Base-by-base conservation (phyloP, 2,329 filamentous ascomycete species). In the Sclerotinia borealis region DNA sequence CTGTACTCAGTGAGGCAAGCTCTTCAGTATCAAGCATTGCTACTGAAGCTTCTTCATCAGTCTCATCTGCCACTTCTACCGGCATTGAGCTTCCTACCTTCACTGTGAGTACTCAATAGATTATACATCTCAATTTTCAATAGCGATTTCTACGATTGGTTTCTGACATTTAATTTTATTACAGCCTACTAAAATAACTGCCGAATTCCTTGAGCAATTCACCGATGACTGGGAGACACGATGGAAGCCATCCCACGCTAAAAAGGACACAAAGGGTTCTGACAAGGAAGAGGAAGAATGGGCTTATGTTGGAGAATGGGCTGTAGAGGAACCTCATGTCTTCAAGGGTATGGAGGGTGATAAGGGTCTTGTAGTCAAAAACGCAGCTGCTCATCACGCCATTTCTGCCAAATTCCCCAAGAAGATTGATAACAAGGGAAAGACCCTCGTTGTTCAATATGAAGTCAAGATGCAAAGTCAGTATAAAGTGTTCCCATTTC, bases 331-430 rank as follows among this genome's bases (percentile, higher is more conserved):
- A 85, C 95, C 95, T 61, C 80, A 81, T 67, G 86, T 95, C 74
- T 89, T 90, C 78, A 96, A 95, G 83, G 95, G 92, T 72, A 95
- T 97, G 72, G 88, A 92, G 73, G 92, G 91, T 68, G 93, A 98
- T 80, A 96, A 96, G 83, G 95, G 93, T 79, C 87, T 99, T 72
- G 93, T 99, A 68, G 86, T 98, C 79, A 99, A 99, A 89, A 96
- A 98, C 82, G 85, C 91, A 69, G 95, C 95, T 70, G 95, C 95
- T 73, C 95, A 99, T 81, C 95, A 99, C 80, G 95, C 95, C 82
- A 99, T 99, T 78, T 99, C 95, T 56, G 92, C 95, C 81, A 98
- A 98, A 80, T 98, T 99, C 83, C 87, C 90, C 77, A 92, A 96
- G 84, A 89, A 91, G 80, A 90, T 99, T 75, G 90, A 97, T 80